Conservation (phyloP, 225 moss, liverwort and hornwort genomes). For the Marchantia polymorpha region DNA sequence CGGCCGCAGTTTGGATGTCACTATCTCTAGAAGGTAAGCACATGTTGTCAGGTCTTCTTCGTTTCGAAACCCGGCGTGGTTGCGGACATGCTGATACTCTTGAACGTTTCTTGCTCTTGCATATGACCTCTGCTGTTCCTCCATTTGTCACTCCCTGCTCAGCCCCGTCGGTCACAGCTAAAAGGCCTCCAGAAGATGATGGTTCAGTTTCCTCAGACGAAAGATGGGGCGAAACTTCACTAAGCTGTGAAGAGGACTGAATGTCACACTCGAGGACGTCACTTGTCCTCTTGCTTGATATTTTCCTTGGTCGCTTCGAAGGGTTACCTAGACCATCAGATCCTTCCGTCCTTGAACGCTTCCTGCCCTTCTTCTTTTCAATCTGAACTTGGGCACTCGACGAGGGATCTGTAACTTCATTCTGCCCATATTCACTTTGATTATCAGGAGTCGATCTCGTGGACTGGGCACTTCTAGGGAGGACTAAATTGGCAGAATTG, state of each 20-base stretch:
- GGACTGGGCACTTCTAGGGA: background rate
- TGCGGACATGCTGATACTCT: background rate
- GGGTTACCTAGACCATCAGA: background rate
- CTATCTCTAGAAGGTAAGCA: background rate
- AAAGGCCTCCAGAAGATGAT: background rate
- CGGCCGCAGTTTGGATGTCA: background rate
- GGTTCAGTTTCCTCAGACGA: background rate
- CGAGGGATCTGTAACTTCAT: background rate
- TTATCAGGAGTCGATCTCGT: background rate
- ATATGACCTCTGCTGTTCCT: background rate
- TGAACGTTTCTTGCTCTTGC: slow-evolving; percentile 19
- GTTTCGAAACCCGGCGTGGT: background rate
- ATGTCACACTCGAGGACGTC: background rate
- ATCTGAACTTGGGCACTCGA: background rate
- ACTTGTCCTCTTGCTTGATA: background rate
- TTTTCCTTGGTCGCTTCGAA: background rate
- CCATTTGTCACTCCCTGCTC: background rate
- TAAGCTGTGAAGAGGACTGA: background rate
- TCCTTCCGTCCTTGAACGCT: background rate
- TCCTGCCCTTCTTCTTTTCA: background rate
- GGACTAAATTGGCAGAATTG: background rate
- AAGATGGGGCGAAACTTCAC: too few species aligned
- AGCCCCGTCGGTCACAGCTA: background rate
- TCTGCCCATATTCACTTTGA: background rate
- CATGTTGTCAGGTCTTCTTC: background rate